These are phyloP conservation scores for Excoecaria agallocha DNA, from an alignment of 345 rosid genomes.

Conservation along the genomic window DNA sequence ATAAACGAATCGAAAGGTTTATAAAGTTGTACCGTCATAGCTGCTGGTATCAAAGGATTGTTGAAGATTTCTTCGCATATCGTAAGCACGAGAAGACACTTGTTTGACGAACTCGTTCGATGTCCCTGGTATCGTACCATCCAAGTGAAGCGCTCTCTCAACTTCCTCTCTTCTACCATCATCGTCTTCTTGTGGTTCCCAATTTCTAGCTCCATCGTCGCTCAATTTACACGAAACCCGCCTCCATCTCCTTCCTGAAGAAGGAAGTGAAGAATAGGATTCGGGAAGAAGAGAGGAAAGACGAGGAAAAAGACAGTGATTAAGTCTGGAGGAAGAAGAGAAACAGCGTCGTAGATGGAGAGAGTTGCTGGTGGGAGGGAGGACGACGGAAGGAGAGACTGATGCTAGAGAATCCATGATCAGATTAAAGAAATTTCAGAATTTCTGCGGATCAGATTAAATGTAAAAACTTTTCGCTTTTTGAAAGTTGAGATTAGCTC, in stretches of 20 bases:
- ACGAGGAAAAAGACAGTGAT: slow-evolving; percentile 24
- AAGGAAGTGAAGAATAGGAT: slow-evolving; percentile 19
- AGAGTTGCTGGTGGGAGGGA: slow-evolving; percentile 53
- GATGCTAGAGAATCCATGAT: slow-evolving; percentile 69
- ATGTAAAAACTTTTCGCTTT: background rate
- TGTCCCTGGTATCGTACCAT: slow-evolving; percentile 85
- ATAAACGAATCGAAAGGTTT: background rate
- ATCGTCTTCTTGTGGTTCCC: slow-evolving; percentile 30
- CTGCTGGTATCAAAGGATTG: slow-evolving; percentile 81
- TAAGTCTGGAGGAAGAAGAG: slow-evolving; percentile 28
- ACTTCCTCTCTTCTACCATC: slow-evolving; percentile 53
- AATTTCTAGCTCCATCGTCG: slow-evolving; percentile 22
- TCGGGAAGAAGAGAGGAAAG: slow-evolving; percentile 27
- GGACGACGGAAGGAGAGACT: slow-evolving; percentile 71
- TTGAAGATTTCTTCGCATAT: slow-evolving; percentile 83
- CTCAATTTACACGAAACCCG: slow-evolving; percentile 39
- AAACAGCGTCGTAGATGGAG: slow-evolving; percentile 31
- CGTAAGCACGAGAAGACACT: slow-evolving; percentile 96
- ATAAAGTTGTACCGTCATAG: slow-evolving; percentile 63
- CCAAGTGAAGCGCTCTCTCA: slow-evolving; percentile 85
- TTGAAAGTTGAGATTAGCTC: background rate
- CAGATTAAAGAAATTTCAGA: background rate
- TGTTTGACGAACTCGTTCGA: slow-evolving; percentile 76
- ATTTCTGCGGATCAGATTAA: background rate
- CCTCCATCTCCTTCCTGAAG: slow-evolving; percentile 20